Evolutionary conservation across 2,329 filamentous ascomycete species (phyloP).

Genomic region (Aspergillus glaucus): DNA sequence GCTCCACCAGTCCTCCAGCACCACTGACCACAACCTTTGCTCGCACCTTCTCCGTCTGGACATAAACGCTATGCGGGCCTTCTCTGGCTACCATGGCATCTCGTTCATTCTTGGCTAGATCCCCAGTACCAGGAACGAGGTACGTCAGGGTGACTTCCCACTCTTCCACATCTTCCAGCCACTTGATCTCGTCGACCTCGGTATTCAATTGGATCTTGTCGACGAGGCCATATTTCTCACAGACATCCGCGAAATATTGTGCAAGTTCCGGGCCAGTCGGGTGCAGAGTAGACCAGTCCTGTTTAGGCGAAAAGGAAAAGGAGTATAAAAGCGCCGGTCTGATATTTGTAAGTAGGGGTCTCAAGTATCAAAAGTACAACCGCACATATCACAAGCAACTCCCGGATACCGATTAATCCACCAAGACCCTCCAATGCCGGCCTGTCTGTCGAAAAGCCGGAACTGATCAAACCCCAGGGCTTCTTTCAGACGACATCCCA

Average conservation of each 20-base stretch:
- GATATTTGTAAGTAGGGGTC: neutral
- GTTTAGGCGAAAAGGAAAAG: constrained; percentile 51
- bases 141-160: constrained; percentile 52
- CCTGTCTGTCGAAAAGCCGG: constrained; percentile 54
- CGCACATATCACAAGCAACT: constrained; percentile 50
- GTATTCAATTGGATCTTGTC: constrained; percentile 56
- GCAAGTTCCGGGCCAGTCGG: constrained; percentile 47
- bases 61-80: constrained; percentile 44
- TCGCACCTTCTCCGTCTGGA: constrained; percentile 46
- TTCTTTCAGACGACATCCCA: constrained; percentile 54
- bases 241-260: constrained; percentile 49
- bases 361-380: neutral
- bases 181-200: constrained; percentile 47
- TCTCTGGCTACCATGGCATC: constrained; percentile 37
- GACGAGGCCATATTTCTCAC: constrained; percentile 45
- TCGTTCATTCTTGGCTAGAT: constrained; percentile 46
- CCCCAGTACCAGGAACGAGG: constrained; percentile 48
- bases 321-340: constrained; percentile 52
- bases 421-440: constrained; percentile 59
- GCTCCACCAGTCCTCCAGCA: constrained; percentile 53
- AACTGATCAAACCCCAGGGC: constrained; percentile 55
- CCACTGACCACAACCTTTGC: constrained; percentile 51
- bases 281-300: constrained; percentile 45
- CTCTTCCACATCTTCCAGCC: constrained; percentile 48
- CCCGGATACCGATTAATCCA: constrained; percentile 57